phyloP scores from a whole-genome alignment of 768 basidiomycete species.

The Kwoniella mangroviensis region DNA sequence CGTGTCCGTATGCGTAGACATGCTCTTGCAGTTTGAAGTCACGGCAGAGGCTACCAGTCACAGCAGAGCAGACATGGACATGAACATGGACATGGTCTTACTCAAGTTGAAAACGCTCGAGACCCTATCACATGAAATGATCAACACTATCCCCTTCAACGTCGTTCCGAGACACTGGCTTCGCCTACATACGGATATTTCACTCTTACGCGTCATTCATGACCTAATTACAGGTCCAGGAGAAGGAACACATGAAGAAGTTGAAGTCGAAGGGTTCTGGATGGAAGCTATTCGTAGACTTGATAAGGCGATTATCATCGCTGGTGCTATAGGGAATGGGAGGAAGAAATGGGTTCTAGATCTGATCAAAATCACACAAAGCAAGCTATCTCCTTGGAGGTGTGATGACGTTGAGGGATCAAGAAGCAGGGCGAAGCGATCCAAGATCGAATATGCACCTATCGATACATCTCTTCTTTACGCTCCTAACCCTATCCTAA shows the following conservation, averaged over 20 bases:
- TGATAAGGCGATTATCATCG: slow-evolving; percentile 81
- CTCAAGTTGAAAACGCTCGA: slow-evolving; percentile 61
- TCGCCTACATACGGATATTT: slow-evolving; percentile 74
- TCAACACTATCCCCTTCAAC: slow-evolving; percentile 61
- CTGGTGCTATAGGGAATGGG: slow-evolving; percentile 71
- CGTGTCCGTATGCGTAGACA: not conserved
- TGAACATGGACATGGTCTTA: not conserved
- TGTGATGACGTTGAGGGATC: not conserved
- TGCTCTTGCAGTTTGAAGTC: not conserved
- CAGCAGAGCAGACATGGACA: not conserved
- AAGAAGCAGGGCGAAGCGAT: not conserved
- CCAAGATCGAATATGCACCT: not conserved
- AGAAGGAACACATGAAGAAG: slow-evolving; percentile 24
- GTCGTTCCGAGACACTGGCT: slow-evolving; percentile 64
- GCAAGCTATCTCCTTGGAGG: slow-evolving; percentile 24
- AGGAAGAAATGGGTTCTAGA: slow-evolving; percentile 68
- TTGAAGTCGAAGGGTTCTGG: slow-evolving; percentile 32
- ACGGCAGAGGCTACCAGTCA: not conserved
- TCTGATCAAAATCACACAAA: slow-evolving; percentile 70
- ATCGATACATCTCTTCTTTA: slow-evolving; percentile 30
- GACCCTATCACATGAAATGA: slow-evolving; percentile 61
- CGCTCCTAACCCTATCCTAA: slow-evolving; percentile 59
- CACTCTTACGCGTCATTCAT: slow-evolving; percentile 61
- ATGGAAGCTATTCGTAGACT: slow-evolving; percentile 65
- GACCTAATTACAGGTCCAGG: slow-evolving; percentile 11